Base-by-base conservation (phyloP, 805 yeast genomes). In the Starmerella etchellsii region DNA sequence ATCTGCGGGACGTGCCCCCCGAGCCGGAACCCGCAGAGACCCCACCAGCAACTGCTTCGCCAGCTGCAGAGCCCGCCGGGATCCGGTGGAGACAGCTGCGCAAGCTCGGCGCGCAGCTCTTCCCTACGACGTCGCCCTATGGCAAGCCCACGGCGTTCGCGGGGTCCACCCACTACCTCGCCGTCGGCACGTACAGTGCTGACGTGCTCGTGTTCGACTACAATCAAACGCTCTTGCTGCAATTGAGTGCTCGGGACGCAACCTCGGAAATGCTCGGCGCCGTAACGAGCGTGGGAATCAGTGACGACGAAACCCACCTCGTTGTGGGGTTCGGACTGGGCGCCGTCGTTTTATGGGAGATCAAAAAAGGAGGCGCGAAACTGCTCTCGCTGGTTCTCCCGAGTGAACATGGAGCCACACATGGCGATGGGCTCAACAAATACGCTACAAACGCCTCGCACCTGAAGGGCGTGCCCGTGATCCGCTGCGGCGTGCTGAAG, bases 301-400 rank as follows among this genome's bases (percentile, higher is more conserved):
- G 91, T 0, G 61, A 71, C 6, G 95, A 87, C 55, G 78, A 81
- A 1, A 66, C 79, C 0, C 71, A 69, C 51, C 47, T 84, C 2
- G 83, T 80, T 0, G 78, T 76, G 0, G 94, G 94, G 1, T 74
- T 70, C 48, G 63, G 66, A 4, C 60, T 67, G 19, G 97, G 96
- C 0, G 65, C 64, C 40, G 67, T 87, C 2, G 61, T 68, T 23
- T 50, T 81, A 2, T 88, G 95, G 94, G 76, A 81, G 23, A 7
- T 34, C n/a, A 5, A 20, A 5, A 9, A 10, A 14, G 8, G 9
- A 4, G 26, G 8, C 7, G 25, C 13, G 4, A 18, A 27, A 14
- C 31, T 38, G 10, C 36, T 46, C 31, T 15, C 39, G 2, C 7
- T 34, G 11, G 37, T 42, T 14, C 22, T 14, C 19, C 24, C 58